These are phyloP conservation scores for Boletus rufocinnamomeus DNA, from an alignment of 768 basidiomycete species.

Conservation along the genomic window DNA sequence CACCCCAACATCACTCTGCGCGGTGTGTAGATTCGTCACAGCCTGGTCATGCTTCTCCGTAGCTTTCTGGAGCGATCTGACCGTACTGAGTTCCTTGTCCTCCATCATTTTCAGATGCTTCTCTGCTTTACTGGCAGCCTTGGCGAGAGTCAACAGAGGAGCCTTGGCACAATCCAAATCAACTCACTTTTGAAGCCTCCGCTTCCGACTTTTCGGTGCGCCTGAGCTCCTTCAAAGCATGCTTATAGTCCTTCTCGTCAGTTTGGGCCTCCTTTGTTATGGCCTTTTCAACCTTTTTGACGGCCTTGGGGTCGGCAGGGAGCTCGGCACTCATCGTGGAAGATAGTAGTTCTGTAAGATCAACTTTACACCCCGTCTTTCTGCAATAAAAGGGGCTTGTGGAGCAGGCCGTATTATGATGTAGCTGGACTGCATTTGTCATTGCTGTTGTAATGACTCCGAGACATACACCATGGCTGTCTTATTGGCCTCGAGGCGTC, in stretches of 20 bases:
- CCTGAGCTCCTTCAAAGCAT: slow-evolving; percentile 54
- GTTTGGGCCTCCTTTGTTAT: slow-evolving; percentile 52
- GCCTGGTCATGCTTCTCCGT: slow-evolving; percentile 54
- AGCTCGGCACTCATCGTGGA: slow-evolving; percentile 26
- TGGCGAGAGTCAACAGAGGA: slow-evolving; percentile 1
- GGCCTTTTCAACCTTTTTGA: slow-evolving; percentile 46
- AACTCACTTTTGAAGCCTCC: slow-evolving; percentile 52
- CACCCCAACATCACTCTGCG: slow-evolving; percentile 49
- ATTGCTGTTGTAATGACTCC: not conserved
- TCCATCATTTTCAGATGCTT: slow-evolving; percentile 49
- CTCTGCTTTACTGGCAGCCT: slow-evolving; percentile 50
- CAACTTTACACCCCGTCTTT: not conserved
- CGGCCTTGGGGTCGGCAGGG: slow-evolving; percentile 26
- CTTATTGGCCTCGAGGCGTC: not conserved
- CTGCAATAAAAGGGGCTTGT: slow-evolving; percentile 11
- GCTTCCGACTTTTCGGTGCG: slow-evolving; percentile 53
- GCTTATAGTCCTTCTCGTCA: slow-evolving; percentile 52
- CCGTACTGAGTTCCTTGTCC: slow-evolving; percentile 50
- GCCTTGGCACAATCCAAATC: not conserved
- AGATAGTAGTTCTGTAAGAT: not conserved
- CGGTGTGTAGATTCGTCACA: slow-evolving; percentile 41
- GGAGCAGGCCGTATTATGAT: not conserved
- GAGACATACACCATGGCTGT: not conserved
- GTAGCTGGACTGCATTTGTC: slow-evolving; percentile 9
- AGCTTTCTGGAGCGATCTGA: slow-evolving; percentile 54